These are phyloP conservation scores for Gaertneriomyces semiglobifer DNA, from an alignment of 192 early-diverging fungal species.

Conservation along the genomic window DNA sequence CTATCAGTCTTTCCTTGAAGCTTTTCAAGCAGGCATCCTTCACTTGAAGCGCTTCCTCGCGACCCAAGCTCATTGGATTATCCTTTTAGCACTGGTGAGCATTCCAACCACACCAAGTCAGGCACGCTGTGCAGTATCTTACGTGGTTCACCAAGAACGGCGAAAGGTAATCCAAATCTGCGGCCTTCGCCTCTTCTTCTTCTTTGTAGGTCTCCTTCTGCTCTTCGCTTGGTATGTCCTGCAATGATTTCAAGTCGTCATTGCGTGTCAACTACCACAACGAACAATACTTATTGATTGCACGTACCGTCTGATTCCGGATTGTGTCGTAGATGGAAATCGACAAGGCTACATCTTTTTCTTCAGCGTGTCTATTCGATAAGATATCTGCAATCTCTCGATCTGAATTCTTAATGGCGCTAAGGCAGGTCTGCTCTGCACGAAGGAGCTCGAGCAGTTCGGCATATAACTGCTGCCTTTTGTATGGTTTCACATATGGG, in stretches of 20 bases:
- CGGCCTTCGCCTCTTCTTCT: slow-evolving; percentile 50
- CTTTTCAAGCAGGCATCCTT: slow-evolving; percentile 53
- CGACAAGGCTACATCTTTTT: slow-evolving; percentile 44
- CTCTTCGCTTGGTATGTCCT: slow-evolving; percentile 45
- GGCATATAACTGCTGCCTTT: slow-evolving; percentile 54
- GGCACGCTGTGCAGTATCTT: slow-evolving; percentile 19
- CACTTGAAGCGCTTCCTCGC: slow-evolving; percentile 43
- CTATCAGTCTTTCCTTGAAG: slow-evolving; percentile 51
- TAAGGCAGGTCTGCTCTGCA: slow-evolving; percentile 44
- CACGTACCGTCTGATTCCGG: slow-evolving; percentile 48
- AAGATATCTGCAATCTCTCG: slow-evolving; percentile 52
- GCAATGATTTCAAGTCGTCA: not conserved
- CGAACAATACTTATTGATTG: slow-evolving; percentile 5
- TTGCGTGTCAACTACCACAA: not conserved
- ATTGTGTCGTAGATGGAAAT: slow-evolving; percentile 58
- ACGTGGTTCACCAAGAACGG: slow-evolving; percentile 60
- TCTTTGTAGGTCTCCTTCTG: slow-evolving; percentile 53
- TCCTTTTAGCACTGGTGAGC: slow-evolving; percentile 18
- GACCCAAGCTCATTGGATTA: slow-evolving; percentile 40
- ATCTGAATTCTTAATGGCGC: slow-evolving; percentile 48
- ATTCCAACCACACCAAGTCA: not conserved
- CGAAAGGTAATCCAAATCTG: slow-evolving; percentile 55
- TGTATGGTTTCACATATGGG: slow-evolving; percentile 47
- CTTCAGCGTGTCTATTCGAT: slow-evolving; percentile 40
- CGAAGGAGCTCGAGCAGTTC: slow-evolving; percentile 45